These are phyloP conservation scores for Metarhizium brunneum DNA, from an alignment of 2,329 filamentous ascomycete species.

Conservation along the genomic window DNA sequence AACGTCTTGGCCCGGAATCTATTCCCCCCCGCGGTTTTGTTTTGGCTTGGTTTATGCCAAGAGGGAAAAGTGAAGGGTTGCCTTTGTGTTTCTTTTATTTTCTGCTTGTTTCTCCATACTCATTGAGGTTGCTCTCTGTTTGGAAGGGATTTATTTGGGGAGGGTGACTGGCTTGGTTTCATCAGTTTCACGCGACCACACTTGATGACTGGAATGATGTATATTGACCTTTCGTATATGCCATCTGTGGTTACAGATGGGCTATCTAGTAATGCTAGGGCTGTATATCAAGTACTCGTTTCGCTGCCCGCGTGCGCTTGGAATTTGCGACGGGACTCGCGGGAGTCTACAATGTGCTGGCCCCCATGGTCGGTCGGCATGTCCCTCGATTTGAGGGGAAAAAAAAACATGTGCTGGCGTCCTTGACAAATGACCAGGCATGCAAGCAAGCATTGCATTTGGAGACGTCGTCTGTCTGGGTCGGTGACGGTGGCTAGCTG, in stretches of 20 bases:
- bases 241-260: not conserved
- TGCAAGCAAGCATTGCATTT: too few species aligned
- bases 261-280: not conserved
- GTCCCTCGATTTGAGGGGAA: too few species aligned
- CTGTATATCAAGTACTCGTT: too few species aligned
- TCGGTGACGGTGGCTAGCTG: too few species aligned
- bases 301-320: too few species aligned
- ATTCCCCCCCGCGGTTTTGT: conserved; percentile 2
- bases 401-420: too few species aligned
- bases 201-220: conserved; percentile 19
- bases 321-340: too few species aligned
- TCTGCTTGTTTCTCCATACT: not conserved
- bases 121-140: not conserved
- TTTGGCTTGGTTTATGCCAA: not conserved
- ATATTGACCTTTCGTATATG: conserved; percentile 9
- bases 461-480: too few species aligned
- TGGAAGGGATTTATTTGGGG: not conserved
- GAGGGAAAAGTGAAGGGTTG: not conserved
- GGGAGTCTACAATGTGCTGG: too few species aligned
- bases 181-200: conserved; percentile 1
- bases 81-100: not conserved
- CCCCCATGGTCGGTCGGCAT: too few species aligned
- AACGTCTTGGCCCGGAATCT: not conserved
- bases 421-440: too few species aligned
- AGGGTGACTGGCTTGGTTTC: not conserved